These are phyloP conservation scores for Paragyromitra xinjiangensis DNA, from an alignment of 495 filamentous ascomycete species.

Conservation along the genomic window DNA sequence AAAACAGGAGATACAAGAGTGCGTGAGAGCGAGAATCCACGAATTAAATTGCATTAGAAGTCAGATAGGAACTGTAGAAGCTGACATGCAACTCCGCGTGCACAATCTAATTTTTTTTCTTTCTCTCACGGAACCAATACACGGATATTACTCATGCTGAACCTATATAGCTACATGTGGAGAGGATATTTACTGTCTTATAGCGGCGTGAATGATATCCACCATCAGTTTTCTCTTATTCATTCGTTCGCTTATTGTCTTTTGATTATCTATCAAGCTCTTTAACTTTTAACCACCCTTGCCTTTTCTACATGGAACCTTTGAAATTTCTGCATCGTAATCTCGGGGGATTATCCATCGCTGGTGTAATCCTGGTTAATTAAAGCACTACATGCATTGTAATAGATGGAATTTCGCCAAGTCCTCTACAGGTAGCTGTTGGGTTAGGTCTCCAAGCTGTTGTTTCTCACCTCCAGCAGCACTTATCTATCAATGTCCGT, in stretches of 20 bases:
- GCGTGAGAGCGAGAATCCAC: background rate
- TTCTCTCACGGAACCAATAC: background rate
- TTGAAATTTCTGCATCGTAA: background rate
- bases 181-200: background rate
- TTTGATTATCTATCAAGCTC: background rate
- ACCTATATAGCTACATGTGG: background rate
- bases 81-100: background rate
- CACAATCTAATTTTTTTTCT: background rate
- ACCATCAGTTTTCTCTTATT: background rate
- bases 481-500: background rate
- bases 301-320: background rate
- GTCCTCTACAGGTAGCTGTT: background rate
- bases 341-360: background rate
- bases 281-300: background rate
- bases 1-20: background rate
- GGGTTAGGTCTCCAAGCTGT: slow-evolving; percentile 5
- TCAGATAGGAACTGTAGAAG: background rate
- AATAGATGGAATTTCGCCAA: too few species aligned
- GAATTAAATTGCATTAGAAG: background rate
- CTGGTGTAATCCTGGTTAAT: background rate
- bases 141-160: background rate
- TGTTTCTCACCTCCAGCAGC: background rate
- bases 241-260: background rate
- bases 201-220: slow-evolving; percentile 16
- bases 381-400: background rate